These are phyloP conservation scores for Phanerodontia chrysosporium DNA, from an alignment of 768 basidiomycete genomes.

Conservation along the genomic window DNA sequence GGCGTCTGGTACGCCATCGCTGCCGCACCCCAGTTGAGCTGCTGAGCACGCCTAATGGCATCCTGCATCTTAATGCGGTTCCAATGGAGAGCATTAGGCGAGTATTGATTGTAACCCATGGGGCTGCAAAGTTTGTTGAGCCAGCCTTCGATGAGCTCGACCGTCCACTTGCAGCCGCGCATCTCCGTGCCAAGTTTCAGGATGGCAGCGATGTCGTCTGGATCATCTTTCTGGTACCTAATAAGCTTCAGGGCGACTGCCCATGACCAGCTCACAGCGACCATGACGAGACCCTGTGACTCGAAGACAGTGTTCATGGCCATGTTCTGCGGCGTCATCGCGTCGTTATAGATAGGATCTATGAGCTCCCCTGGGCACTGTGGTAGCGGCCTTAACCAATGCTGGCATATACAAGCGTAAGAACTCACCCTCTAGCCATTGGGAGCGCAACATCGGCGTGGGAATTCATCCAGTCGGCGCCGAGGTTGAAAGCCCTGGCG, in stretches of 20 bases:
- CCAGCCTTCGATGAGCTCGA: constrained; percentile 52
- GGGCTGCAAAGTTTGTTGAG: constrained; percentile 53
- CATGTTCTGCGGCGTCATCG: constrained; percentile 48
- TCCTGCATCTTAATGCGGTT: constrained; percentile 50
- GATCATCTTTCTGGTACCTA: constrained; percentile 59
- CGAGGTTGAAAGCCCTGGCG: constrained; percentile 44
- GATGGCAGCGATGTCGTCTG: constrained; percentile 62
- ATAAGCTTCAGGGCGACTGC: constrained; percentile 70
- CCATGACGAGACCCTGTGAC: constrained; percentile 47
- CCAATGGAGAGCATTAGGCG: constrained; percentile 37
- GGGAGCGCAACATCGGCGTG: constrained; percentile 71
- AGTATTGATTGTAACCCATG: constrained; percentile 56
- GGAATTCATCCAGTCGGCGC: constrained; percentile 75
- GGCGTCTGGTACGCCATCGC: background rate
- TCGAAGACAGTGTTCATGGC: constrained; percentile 53
- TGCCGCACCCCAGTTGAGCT: background rate
- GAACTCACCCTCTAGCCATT: constrained; percentile 55
- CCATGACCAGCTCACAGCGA: constrained; percentile 71
- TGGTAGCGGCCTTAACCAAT: background rate
- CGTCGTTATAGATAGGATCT: constrained; percentile 59
- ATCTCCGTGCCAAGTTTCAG: constrained; percentile 55
- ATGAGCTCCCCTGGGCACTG: constrained; percentile 28
- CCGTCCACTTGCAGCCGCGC: constrained; percentile 52
- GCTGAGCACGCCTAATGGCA: constrained; percentile 34
- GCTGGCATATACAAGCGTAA: background rate